These are phyloP conservation scores for Licmophora abbreviata DNA, from an alignment of 108 stramenopile genomes.

Conservation along the genomic window DNA sequence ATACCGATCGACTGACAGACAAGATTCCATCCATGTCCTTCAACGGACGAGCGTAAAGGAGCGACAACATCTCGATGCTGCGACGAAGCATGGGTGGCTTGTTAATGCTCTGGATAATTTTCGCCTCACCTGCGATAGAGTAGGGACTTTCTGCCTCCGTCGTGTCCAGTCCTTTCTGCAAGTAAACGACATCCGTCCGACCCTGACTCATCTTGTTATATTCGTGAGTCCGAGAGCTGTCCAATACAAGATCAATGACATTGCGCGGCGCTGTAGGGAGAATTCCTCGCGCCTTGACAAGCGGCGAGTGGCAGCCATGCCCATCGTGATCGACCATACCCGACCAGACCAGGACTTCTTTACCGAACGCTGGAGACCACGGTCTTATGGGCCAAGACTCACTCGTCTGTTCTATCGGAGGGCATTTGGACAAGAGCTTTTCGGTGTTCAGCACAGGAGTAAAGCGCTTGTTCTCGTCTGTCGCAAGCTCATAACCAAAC, in stretches of 20 bases:
- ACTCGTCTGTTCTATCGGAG: too few relatives aligned
- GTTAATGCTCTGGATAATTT: conserved; percentile 36
- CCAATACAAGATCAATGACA: conserved; percentile 41
- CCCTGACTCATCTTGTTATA: conserved; percentile 65
- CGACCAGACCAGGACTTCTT: conserved; percentile 33
- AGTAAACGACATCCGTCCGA: conserved; percentile 36
- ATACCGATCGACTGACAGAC: conserved; percentile 45
- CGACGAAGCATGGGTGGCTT: conserved; percentile 38
- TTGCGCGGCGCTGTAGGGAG: conserved; percentile 29
- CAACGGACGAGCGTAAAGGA: conserved; percentile 39
- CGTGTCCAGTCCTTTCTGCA: conserved; percentile 28
- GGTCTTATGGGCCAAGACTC: conserved; percentile 14
- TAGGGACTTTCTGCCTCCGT: conserved; percentile 17
- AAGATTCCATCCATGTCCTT: conserved; percentile 27
- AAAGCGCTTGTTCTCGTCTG: conserved; percentile 59
- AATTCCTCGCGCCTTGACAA: conserved; percentile 49
- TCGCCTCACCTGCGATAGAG: conserved; percentile 38
- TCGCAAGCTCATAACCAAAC: conserved; percentile 29
- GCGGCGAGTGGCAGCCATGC: conserved; percentile 34
- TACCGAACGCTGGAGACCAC: conserved; percentile 13
- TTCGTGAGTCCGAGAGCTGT: conserved; percentile 32
- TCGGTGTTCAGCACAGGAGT: conserved; percentile 40
- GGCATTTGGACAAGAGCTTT: conserved; percentile 16
- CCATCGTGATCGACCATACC: too few relatives aligned
- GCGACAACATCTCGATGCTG: conserved; percentile 38